phyloP scores from a whole-genome alignment of 768 basidiomycete genomes.

The Rhizopogon roseolus region DNA sequence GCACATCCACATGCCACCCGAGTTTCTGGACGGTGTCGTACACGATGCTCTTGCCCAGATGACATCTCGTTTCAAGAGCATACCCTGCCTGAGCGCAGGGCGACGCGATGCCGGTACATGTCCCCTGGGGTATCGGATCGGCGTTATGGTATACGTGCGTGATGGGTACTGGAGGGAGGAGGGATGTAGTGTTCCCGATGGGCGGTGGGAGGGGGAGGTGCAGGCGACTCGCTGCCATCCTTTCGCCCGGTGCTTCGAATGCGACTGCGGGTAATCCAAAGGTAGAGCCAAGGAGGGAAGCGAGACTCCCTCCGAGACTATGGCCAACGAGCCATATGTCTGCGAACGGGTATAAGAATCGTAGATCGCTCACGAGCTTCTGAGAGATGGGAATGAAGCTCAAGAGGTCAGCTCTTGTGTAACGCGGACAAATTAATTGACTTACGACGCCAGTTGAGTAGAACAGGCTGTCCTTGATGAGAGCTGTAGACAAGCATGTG shows the following conservation, averaged over 20 bases:
- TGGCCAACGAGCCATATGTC: constrained; percentile 61
- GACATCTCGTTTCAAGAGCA: constrained; percentile 58
- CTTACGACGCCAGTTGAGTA: constrained; percentile 83
- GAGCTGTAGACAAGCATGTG: constrained; percentile 76
- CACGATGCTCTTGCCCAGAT: constrained; percentile 57
- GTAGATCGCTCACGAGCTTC: constrained; percentile 57
- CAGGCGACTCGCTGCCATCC: constrained; percentile 54
- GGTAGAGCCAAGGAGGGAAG: constrained; percentile 57
- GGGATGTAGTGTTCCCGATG: not conserved
- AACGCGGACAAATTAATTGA: constrained; percentile 5
- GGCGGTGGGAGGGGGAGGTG: constrained; percentile 53
- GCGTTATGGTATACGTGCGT: constrained; percentile 64
- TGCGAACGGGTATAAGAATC: constrained; percentile 49
- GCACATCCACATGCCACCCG: constrained; percentile 55
- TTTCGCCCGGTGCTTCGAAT: constrained; percentile 64
- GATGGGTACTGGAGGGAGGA: constrained; percentile 22
- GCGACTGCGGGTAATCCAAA: constrained; percentile 64
- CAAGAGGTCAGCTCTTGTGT: not conserved
- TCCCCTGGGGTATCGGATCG: constrained; percentile 63
- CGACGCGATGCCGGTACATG: constrained; percentile 46
- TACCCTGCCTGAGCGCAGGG: constrained; percentile 62
- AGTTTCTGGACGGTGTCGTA: constrained; percentile 65
- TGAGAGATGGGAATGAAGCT: constrained; percentile 8
- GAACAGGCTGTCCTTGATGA: constrained; percentile 88
- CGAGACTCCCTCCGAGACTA: constrained; percentile 61